A percentile compares a stretch with the other conserved stretches of the same genome.
Conservation (phyloP, 805 yeast species). For the Maudiozyma saulgeensis region DNA sequence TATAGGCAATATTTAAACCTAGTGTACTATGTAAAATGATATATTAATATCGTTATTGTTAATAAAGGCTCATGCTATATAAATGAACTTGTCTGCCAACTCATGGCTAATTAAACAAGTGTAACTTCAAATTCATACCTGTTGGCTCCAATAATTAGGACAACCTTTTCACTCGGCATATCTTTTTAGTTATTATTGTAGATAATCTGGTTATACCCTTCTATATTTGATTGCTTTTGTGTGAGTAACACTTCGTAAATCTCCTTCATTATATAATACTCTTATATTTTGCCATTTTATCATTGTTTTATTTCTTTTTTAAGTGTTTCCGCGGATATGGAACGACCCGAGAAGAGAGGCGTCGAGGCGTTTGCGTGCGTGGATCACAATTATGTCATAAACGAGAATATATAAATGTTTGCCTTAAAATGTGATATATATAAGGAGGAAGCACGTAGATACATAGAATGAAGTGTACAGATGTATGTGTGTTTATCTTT, state of each 20-base stretch:
- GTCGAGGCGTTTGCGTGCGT: too few relatives aligned
- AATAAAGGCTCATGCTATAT: neutral
- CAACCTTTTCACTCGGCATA: conserved; percentile 24
- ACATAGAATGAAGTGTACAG: too few relatives aligned
- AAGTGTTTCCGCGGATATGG: too few relatives aligned
- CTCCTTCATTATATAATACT: too few relatives aligned
- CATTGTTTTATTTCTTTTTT: too few relatives aligned
- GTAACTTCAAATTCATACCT: conserved; percentile 16
- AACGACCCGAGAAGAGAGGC: too few relatives aligned
- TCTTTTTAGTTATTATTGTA: neutral
- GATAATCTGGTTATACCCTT: neutral
- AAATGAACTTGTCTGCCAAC: neutral
- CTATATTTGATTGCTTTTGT: too few relatives aligned
- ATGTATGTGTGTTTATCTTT: neutral
- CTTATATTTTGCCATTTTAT: too few relatives aligned
- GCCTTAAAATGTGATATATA: neutral
- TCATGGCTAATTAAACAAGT: too few relatives aligned
- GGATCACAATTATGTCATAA: neutral
- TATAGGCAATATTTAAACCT: conserved; percentile 75
- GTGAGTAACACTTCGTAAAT: too few relatives aligned
- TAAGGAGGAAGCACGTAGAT: neutral
- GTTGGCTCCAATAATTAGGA: conserved; percentile 37
- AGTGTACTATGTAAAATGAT: conserved; percentile 40
- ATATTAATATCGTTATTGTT: neutral
- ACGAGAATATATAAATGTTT: neutral